These are phyloP conservation scores for Sordariomycetes sp. DNA, from an alignment of 2,329 filamentous ascomycete species.

Conservation along the genomic window DNA sequence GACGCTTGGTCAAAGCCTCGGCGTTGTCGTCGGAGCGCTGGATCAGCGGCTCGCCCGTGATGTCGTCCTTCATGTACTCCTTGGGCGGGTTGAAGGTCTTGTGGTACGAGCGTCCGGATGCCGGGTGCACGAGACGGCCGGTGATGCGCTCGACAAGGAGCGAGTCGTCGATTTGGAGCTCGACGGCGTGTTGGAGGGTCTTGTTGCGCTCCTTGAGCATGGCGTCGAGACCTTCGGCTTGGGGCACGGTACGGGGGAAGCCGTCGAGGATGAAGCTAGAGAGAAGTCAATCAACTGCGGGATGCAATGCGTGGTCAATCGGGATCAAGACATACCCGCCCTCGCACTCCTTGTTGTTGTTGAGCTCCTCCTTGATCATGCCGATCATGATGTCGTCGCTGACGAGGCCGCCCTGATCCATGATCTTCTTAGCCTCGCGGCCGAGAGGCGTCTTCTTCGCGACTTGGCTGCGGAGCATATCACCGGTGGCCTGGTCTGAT, in stretches of 20 bases:
- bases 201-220: conserved; percentile 77
- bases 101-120: conserved; percentile 94
- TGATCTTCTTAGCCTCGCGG: conserved; percentile 98
- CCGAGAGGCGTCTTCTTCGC: conserved; percentile 94
- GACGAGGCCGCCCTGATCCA: conserved; percentile 95
- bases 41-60: conserved; percentile 92
- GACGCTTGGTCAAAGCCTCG: conserved; percentile 88
- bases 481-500: conserved; percentile 91
- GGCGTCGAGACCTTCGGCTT: conserved; percentile 86
- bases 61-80: conserved; percentile 85
- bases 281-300: conserved; percentile 4
- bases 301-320: conserved; percentile 1
- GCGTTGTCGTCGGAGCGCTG: conserved; percentile 97
- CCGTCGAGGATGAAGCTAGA: conserved; percentile 94
- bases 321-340: conserved; percentile 59
- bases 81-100: conserved; percentile 98
- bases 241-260: conserved; percentile 92
- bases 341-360: conserved; percentile 90
- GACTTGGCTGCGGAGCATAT: conserved; percentile 98
- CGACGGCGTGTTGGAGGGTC: conserved; percentile 87
- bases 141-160: conserved; percentile 95
- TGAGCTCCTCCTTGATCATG: conserved; percentile 98
- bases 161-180: conserved; percentile 92
- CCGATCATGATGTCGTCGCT: conserved; percentile 99
- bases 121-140: conserved; percentile 89